Evolutionary conservation across 1,139 yeast species (phyloP), one percentile per base, ranked within the genome.

Genomic region (Taiozyma sp.): DNA sequence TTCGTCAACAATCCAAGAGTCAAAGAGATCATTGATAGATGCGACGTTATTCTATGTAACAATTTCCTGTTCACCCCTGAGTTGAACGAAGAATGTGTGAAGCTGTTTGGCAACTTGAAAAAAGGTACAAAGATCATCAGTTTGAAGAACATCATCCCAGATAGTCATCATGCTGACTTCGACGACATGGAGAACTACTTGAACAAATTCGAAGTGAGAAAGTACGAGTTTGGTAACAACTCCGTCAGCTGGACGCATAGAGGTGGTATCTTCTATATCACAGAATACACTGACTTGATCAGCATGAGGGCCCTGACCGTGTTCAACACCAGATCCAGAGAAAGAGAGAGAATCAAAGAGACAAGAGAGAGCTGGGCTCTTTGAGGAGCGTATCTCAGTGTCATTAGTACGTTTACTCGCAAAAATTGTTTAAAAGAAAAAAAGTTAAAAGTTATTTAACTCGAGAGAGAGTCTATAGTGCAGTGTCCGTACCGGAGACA

Each of bases 191-290:
- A 80, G 36, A 74, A 79, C 48, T 80, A 89, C 13, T 72, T 90
- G 57, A 90, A 86, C 63, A 75, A 83, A 60, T 73, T 90, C 52
- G 71, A 74, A 43, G 92, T 89, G 4, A 82, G 82, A 55, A 81
- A 79, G 58, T 80, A 74, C 57, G 83, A 80, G 52, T 84, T 89
- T 71, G 81, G 83, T 45, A 81, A 81, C 48, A 82, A 81, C 57
- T 78, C 91, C 32, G 97, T 91, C 16, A 87, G 96, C 53, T 91
- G 97, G 97, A 90, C 97, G 0, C 87, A 87, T 38, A 84, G 83
- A 51, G 90, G 91, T 46, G 95, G 93, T 2, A 84, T 83, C 10
- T 90, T 87, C 67, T 90, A 79, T 65, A 80, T 90, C 12, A 81
- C 95, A 9, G 87, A 92, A 10, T 59, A 34, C 45, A 59, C 64